These are phyloP conservation scores for Singerocomus rubriflavus DNA, from an alignment of 1,284 basidiomycete species.

Conservation along the genomic window DNA sequence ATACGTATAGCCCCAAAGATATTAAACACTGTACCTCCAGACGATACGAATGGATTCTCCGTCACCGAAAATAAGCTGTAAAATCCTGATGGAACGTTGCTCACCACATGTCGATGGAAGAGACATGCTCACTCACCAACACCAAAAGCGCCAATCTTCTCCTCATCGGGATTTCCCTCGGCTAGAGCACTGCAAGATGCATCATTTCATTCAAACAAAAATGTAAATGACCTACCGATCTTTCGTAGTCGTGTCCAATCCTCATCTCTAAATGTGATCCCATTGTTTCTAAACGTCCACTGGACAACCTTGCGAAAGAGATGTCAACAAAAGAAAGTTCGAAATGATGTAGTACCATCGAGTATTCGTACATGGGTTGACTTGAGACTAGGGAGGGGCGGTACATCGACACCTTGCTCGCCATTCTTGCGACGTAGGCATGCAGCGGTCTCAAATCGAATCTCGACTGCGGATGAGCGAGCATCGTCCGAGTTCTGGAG, in stretches of 20 bases:
- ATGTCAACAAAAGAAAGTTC: slow-evolving; percentile 15
- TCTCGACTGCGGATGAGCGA: slow-evolving; percentile 76
- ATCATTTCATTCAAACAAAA: not conserved
- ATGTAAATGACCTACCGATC: slow-evolving; percentile 55
- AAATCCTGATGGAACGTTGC: slow-evolving; percentile 1
- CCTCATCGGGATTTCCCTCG: slow-evolving; percentile 81
- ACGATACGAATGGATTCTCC: not conserved
- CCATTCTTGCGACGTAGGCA: slow-evolving; percentile 43
- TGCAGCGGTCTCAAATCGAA: slow-evolving; percentile 72
- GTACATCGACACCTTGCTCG: slow-evolving; percentile 4
- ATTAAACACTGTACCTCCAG: not conserved
- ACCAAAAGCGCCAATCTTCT: slow-evolving; percentile 86
- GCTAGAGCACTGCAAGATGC: slow-evolving; percentile 42
- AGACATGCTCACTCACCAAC: slow-evolving; percentile 51
- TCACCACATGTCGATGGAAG: not conserved
- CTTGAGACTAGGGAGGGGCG: slow-evolving; percentile 58
- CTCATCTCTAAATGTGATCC: slow-evolving; percentile 75
- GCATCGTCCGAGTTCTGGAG: slow-evolving; percentile 96
- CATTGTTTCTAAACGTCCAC: slow-evolving; percentile 89
- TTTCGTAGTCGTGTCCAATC: slow-evolving; percentile 91
- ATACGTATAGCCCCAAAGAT: not conserved
- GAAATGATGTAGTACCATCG: slow-evolving; percentile 4
- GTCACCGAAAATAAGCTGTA: slow-evolving; percentile 11
- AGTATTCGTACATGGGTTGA: slow-evolving; percentile 40
- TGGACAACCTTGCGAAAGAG: slow-evolving; percentile 49